Evolutionary conservation across 2,329 filamentous ascomycete genomes (phyloP).

Genomic region (Chaetomium globosum): DNA sequence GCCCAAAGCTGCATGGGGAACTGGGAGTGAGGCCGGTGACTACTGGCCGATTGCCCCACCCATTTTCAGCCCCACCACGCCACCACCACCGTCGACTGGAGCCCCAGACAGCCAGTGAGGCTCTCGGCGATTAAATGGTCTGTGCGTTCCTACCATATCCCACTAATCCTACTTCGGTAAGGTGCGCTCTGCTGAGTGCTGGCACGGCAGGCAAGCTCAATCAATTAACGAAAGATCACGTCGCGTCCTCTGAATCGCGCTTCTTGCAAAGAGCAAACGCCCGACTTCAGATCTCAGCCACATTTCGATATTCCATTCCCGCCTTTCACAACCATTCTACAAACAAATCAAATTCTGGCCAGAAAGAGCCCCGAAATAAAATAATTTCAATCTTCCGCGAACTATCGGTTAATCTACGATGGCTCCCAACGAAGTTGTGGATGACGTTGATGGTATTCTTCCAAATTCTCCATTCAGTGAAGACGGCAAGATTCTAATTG

Average conservation of each 20-base stretch:
- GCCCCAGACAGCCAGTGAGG: too few relatives aligned
- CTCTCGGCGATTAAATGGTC: constrained; percentile 6
- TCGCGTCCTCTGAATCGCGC: constrained; percentile 21
- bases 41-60: constrained; percentile 28
- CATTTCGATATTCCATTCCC: not conserved
- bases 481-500: constrained; percentile 31
- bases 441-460: constrained; percentile 53
- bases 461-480: constrained; percentile 8
- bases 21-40: constrained; percentile 19
- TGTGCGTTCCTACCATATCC: not conserved
- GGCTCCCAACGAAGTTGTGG: constrained; percentile 52
- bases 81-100: not conserved
- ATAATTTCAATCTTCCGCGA: not conserved
- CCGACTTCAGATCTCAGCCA: not conserved
- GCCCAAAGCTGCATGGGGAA: constrained; percentile 2
- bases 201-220: constrained; percentile 17
- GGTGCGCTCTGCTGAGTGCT: not conserved
- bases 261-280: not conserved
- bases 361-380: not conserved
- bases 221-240: constrained; percentile 28
- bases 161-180: constrained; percentile 4
- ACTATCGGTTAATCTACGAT: constrained; percentile 39
- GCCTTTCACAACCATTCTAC: not conserved
- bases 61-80: constrained; percentile 6
- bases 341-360: not conserved